These are phyloP conservation scores for Alternaria ethzedia DNA, from an alignment of 2,329 filamentous ascomycete genomes.

Conservation along the genomic window DNA sequence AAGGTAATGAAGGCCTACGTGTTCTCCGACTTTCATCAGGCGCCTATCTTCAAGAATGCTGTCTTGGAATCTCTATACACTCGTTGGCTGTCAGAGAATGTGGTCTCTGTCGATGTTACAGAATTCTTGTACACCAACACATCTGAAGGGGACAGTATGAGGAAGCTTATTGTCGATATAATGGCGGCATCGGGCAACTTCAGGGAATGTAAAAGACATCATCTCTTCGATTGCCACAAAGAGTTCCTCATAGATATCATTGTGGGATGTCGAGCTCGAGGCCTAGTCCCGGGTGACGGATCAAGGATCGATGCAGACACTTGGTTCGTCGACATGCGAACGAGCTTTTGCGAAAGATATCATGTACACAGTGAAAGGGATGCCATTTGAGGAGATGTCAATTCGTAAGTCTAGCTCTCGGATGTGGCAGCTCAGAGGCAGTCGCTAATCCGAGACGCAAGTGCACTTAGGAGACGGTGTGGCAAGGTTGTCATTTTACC, in stretches of 20 bases:
- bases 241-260: neutral
- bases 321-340: neutral
- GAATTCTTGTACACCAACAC: neutral
- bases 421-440: neutral
- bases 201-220: neutral
- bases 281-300: too few relatives aligned
- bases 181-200: accelerated
- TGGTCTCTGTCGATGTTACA: too few relatives aligned
- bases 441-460: neutral
- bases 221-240: neutral
- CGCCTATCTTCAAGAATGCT: neutral
- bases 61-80: neutral
- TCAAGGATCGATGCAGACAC: too few relatives aligned
- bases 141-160: neutral
- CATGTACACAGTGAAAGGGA: neutral
- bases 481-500: accelerated
- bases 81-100: too few relatives aligned
- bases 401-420: neutral
- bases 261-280: too few relatives aligned
- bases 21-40: neutral
- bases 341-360: neutral
- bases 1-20: neutral
- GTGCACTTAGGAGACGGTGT: neutral
- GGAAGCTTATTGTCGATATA: neutral
- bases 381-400: accelerated